These are phyloP conservation scores for Bruguiera gymnorhiza DNA, from an alignment of 345 rosid genomes.

Conservation along the genomic window DNA sequence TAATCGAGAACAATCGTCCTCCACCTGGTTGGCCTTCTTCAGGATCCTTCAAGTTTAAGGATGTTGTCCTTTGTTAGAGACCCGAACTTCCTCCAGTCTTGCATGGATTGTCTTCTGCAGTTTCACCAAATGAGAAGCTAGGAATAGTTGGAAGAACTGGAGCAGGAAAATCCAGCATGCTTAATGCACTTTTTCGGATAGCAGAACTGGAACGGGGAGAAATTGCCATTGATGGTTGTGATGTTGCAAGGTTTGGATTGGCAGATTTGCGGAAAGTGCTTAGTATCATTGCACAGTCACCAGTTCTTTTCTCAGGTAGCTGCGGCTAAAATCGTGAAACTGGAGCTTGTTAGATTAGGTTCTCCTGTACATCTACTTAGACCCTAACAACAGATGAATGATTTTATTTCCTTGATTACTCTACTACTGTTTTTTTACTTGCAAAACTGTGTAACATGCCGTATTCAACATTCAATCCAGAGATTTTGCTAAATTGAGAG, in stretches of 20 bases:
- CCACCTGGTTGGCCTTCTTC: constrained; percentile 99
- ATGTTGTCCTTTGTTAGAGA: constrained; percentile 87
- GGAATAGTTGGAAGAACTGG: constrained; percentile 99
- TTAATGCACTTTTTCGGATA: constrained; percentile 87
- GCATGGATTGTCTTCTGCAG: constrained; percentile 69
- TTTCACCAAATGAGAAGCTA: constrained; percentile 86
- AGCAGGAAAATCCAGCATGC: constrained; percentile 98
- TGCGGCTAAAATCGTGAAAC: not conserved
- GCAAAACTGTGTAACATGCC: not conserved
- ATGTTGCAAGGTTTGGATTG: constrained; percentile 74
- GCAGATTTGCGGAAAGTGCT: constrained; percentile 86
- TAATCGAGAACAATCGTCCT: constrained; percentile 79
- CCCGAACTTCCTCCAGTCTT: constrained; percentile 94
- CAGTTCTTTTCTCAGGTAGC: constrained; percentile 95
- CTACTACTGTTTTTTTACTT: not conserved
- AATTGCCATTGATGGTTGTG: constrained; percentile 77
- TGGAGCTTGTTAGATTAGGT: not conserved
- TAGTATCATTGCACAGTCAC: constrained; percentile 97
- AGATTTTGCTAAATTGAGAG: too few species aligned
- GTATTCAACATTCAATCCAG: too few species aligned
- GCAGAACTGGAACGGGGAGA: constrained; percentile 92
- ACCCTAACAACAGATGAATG: not conserved
- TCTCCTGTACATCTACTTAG: too few species aligned
- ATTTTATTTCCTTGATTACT: not conserved
- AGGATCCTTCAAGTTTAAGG: constrained; percentile 79